phyloP scores from a whole-genome alignment of 2,329 filamentous ascomycete genomes.

The Fusarium aywerte region DNA sequence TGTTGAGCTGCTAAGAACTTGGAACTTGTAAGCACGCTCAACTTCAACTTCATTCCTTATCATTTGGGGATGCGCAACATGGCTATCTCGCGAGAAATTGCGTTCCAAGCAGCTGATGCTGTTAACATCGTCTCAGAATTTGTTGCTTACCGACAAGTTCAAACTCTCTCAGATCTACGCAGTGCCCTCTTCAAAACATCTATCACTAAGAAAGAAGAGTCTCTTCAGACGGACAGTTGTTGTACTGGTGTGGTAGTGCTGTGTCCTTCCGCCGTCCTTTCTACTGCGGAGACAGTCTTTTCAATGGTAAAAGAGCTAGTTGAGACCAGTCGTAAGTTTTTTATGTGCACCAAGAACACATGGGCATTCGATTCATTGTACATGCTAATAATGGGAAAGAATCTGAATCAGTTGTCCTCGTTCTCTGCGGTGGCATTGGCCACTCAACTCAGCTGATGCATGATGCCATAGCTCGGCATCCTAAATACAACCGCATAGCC shows the following conservation, averaged over 20 bases:
- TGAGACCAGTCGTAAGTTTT: conserved; percentile 1
- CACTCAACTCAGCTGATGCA: conserved; percentile 38
- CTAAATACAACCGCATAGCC: conserved; percentile 20
- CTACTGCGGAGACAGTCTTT: conserved; percentile 28
- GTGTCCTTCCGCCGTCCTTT: conserved; percentile 36
- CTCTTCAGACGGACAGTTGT: no score
- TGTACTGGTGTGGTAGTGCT: conserved; percentile 24
- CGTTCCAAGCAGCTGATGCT: conserved; percentile 4
- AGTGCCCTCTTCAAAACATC: neutral
- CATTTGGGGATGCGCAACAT: neutral
- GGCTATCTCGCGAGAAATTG: neutral
- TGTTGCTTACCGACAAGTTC: conserved; percentile 30
- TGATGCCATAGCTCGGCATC: conserved; percentile 33
- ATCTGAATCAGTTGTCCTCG: conserved; percentile 4
- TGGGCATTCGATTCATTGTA: neutral
- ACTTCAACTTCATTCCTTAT: neutral
- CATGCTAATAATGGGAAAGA: neutral
- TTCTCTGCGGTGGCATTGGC: conserved; percentile 39
- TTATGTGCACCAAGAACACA: no score
- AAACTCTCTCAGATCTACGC: conserved; percentile 9
- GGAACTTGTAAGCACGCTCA: neutral
- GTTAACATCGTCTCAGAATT: conserved; percentile 31
- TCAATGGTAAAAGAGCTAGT: conserved; percentile 2
- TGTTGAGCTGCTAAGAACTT: neutral
- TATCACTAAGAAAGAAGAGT: neutral